Conservation (phyloP, 192 early-diverging fungal genomes). For the Coemansia javaensis region DNA sequence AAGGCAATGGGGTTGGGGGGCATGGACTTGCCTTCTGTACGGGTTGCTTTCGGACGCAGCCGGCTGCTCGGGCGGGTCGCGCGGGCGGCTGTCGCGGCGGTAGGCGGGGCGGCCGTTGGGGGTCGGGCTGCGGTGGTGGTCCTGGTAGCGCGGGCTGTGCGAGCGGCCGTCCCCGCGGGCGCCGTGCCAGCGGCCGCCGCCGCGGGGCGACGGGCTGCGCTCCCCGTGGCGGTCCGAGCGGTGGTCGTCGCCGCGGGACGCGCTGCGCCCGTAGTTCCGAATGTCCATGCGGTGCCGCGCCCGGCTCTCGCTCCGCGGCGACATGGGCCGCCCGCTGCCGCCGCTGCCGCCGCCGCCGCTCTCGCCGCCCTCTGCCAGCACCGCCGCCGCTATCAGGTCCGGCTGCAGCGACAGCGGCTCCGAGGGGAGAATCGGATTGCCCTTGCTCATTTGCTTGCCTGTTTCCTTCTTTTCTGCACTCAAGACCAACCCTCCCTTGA, state of each 20-base stretch:
- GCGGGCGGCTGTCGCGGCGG: no score
- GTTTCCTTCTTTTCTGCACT: no score
- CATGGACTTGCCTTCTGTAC: slow-evolving; percentile 13
- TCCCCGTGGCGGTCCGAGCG: not conserved
- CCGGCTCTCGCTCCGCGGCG: slow-evolving; percentile 25
- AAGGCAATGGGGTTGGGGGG: not conserved
- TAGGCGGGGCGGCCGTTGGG: no score
- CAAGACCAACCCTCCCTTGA: no score
- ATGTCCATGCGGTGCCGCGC: slow-evolving; percentile 33
- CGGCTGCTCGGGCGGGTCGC: no score
- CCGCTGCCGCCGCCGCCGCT: not conserved
- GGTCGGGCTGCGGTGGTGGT: no score
- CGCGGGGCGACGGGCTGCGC: no score
- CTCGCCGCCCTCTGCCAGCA: slow-evolving; percentile 11
- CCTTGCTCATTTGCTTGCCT: slow-evolving; percentile 18
- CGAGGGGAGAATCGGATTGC: slow-evolving; percentile 46
- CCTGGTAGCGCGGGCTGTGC: slow-evolving; percentile 10
- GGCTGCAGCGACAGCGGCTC: slow-evolving; percentile 43
- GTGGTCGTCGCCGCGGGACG: slow-evolving; percentile 9
- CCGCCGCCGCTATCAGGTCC: slow-evolving; percentile 26
- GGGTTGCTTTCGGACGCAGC: not conserved
- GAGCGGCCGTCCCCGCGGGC: slow-evolving; percentile 14
- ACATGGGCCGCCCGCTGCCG: slow-evolving; percentile 1
- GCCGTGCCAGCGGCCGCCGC: not conserved
- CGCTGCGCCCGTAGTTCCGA: slow-evolving; percentile 34